These are phyloP conservation scores for Colletotrichum plurivorum DNA, from an alignment of 2,329 filamentous ascomycete species.

Conservation along the genomic window DNA sequence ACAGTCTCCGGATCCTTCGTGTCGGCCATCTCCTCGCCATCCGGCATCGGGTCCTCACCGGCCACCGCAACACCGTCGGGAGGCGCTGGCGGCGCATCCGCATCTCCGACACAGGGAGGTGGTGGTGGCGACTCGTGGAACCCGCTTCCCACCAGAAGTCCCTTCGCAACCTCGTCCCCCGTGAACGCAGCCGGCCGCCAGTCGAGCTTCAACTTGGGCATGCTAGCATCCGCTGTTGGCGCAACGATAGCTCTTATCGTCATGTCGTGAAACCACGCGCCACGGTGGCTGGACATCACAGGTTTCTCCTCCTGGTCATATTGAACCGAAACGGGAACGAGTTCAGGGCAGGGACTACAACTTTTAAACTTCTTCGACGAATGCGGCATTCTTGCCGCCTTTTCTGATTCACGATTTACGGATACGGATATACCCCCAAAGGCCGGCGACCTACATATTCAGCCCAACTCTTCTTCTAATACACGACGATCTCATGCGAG, in stretches of 20 bases:
- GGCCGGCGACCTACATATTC: slow-evolving; percentile 40
- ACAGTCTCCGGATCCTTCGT: slow-evolving; percentile 32
- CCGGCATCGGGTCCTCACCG: slow-evolving; percentile 14
- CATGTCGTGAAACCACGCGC: not conserved
- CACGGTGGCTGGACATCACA: not conserved
- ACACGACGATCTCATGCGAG: not conserved
- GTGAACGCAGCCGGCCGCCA: slow-evolving; percentile 23
- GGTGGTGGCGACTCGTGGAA: slow-evolving; percentile 21
- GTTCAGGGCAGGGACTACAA: not conserved
- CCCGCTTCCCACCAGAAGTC: slow-evolving; percentile 8
- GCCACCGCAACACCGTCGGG: slow-evolving; percentile 18
- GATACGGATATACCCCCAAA: slow-evolving; percentile 38
- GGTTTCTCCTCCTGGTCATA: not conserved
- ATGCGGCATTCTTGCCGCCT: not conserved
- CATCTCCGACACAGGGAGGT: slow-evolving; percentile 22
- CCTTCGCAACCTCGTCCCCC: slow-evolving; percentile 27
- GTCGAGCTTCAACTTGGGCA: not conserved
- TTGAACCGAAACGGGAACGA: not conserved
- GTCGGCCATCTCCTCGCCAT: slow-evolving; percentile 26
- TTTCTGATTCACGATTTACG: slow-evolving; percentile 18
- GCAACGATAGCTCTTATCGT: not conserved
- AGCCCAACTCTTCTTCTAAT: slow-evolving; percentile 35
- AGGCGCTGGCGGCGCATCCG: slow-evolving; percentile 10
- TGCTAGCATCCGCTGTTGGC: not conserved
- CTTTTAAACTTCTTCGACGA: not conserved